Evolutionary conservation across 306 rosid species (phyloP).

Genomic region (Sicyos baderoa): DNA sequence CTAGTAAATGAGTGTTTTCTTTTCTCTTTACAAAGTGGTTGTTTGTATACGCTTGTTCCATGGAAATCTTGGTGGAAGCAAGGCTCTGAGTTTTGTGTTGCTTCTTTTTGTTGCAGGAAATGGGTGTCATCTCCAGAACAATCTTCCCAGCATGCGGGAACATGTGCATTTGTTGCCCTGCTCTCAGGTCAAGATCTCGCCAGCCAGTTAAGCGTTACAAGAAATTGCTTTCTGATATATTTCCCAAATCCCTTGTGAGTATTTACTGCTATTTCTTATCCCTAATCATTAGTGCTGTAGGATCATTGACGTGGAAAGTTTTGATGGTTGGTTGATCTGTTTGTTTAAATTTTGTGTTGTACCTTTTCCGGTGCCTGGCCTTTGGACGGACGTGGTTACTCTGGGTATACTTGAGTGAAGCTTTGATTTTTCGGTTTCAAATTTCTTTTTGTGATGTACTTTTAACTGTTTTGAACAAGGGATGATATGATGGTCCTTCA

Average conservation of each 20-base stretch:
- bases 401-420: too few relatives aligned
- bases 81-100: constrained; percentile 15
- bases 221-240: constrained; percentile 78
- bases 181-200: constrained; percentile 88
- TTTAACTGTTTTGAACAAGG: constrained; percentile 6
- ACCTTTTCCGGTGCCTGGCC: too few relatives aligned
- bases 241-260: constrained; percentile 78
- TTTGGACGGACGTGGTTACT: too few relatives aligned
- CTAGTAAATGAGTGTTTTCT: constrained; percentile 1
- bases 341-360: not conserved
- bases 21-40: too few relatives aligned
- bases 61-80: not conserved
- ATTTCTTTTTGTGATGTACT: not conserved
- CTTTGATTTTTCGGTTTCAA: too few relatives aligned
- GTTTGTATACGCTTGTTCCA: not conserved
- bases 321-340: not conserved
- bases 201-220: constrained; percentile 95
- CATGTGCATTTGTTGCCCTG: constrained; percentile 98
- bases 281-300: not conserved
- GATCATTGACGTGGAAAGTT: not conserved
- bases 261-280: not conserved
- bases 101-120: constrained; percentile 35
- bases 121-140: constrained; percentile 90
- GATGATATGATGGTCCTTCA: not conserved
- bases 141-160: constrained; percentile 89